Conservation (phyloP, 129 eudicot genomes). For the Mikania micrantha region DNA sequence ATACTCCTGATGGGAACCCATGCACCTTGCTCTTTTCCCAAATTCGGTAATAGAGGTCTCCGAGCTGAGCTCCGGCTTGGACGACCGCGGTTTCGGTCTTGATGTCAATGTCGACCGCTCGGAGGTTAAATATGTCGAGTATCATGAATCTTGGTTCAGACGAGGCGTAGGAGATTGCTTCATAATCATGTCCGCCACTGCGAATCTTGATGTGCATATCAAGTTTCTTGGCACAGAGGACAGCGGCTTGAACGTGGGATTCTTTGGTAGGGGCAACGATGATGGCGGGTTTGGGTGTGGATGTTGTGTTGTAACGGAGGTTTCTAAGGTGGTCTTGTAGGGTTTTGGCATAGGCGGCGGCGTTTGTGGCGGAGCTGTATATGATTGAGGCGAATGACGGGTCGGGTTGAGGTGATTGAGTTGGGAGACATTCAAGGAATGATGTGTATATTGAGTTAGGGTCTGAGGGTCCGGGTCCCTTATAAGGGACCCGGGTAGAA, state of each 20-base stretch:
- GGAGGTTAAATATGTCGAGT: slow-evolving; percentile 29
- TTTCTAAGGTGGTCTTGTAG: slow-evolving; percentile 33
- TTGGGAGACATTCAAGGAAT: slow-evolving; percentile 24
- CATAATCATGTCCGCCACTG: slow-evolving; percentile 30
- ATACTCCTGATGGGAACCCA: slow-evolving; percentile 31
- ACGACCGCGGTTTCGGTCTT: slow-evolving; percentile 15
- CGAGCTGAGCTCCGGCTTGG: slow-evolving; percentile 26
- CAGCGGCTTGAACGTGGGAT: slow-evolving; percentile 39
- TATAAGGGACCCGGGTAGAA: not conserved
- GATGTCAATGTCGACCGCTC: slow-evolving; percentile 4
- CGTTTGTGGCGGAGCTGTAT: slow-evolving; percentile 18
- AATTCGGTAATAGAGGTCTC: slow-evolving; percentile 28
- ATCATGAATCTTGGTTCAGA: slow-evolving; percentile 16
- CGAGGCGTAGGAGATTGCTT: slow-evolving; percentile 26
- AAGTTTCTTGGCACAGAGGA: slow-evolving; percentile 33
- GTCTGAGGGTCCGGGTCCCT: not conserved
- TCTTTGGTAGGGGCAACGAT: slow-evolving; percentile 32
- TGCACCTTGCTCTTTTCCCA: slow-evolving; percentile 32
- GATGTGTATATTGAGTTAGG: not conserved
- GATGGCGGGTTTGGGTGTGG: slow-evolving; percentile 39
- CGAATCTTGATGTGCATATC: slow-evolving; percentile 30
- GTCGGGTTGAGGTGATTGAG: slow-evolving; percentile 24
- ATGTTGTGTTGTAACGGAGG: slow-evolving; percentile 31
- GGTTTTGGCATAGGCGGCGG: slow-evolving; percentile 29
- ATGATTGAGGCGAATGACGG: slow-evolving; percentile 24